These are phyloP conservation scores for Chaetomium cochliodes DNA, from an alignment of 495 filamentous ascomycete species.

Conservation along the genomic window DNA sequence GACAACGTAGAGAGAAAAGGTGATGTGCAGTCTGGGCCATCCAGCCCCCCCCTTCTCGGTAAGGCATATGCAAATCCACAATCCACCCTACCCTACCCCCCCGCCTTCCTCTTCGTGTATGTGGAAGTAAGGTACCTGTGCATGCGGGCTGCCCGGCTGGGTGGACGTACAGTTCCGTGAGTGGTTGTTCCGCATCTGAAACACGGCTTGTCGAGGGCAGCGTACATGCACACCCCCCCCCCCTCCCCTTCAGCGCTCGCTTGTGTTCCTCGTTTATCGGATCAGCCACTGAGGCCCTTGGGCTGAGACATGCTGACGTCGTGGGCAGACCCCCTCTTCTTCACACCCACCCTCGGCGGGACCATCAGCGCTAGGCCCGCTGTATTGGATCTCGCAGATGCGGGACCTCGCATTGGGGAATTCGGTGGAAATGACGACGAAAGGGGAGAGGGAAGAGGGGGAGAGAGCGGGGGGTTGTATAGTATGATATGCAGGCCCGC, in stretches of 20 bases:
- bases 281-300: neutral
- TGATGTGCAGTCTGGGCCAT: no score
- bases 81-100: neutral
- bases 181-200: conserved; percentile 9
- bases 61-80: neutral
- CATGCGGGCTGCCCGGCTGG: neutral
- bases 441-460: neutral
- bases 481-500: neutral
- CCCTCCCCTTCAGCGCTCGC: neutral
- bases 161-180: conserved; percentile 7
- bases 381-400: conserved; percentile 20
- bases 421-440: neutral
- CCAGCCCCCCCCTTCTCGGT: neutral
- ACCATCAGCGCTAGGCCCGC: conserved; percentile 3
- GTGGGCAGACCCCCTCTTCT: conserved; percentile 4
- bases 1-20: no score
- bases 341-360: conserved; percentile 8
- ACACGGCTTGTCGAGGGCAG: neutral
- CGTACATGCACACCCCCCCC: conserved; percentile 13
- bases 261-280: neutral
- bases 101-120: neutral
- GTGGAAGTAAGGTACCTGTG: neutral
- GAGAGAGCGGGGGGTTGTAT: neutral
- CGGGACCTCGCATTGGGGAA: conserved; percentile 8
- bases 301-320: conserved; percentile 12